Evolutionary conservation across 257 asterid species (phyloP).

Genomic region (Solanum bulbocastanum): DNA sequence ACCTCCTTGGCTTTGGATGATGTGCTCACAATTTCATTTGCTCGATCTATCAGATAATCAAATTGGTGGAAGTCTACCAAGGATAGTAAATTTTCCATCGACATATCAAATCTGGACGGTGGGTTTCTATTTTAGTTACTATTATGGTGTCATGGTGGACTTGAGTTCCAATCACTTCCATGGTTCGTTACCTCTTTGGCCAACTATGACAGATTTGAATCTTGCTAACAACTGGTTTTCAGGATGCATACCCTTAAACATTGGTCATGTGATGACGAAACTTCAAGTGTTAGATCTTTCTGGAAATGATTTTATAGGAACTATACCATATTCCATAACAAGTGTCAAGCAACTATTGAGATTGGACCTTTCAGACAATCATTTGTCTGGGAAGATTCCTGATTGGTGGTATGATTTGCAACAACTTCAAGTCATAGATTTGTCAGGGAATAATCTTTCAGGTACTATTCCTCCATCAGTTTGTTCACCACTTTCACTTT

Average conservation of each 20-base stretch:
- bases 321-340: not conserved
- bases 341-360: not conserved
- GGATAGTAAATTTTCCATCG: not conserved
- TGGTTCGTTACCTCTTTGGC: not conserved
- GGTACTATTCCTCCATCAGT: slow-evolving; percentile 4
- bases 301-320: not conserved
- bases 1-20: slow-evolving; percentile 19
- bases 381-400: slow-evolving; percentile 2
- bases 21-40: not conserved
- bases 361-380: slow-evolving; percentile 2
- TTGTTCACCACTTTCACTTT: not conserved
- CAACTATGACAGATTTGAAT: not conserved
- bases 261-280: not conserved
- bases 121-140: not conserved
- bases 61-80: not conserved
- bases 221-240: not conserved
- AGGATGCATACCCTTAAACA: not conserved
- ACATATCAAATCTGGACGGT: not conserved
- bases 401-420: slow-evolving; percentile 2
- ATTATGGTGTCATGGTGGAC: not conserved
- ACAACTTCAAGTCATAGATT: not conserved
- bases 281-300: not conserved
- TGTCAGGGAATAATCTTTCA: slow-evolving; percentile 6
- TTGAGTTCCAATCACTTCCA: not conserved
- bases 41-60: not conserved